Evolutionary conservation across 768 basidiomycete genomes (phyloP).

Genomic region (Pholiota conissans): DNA sequence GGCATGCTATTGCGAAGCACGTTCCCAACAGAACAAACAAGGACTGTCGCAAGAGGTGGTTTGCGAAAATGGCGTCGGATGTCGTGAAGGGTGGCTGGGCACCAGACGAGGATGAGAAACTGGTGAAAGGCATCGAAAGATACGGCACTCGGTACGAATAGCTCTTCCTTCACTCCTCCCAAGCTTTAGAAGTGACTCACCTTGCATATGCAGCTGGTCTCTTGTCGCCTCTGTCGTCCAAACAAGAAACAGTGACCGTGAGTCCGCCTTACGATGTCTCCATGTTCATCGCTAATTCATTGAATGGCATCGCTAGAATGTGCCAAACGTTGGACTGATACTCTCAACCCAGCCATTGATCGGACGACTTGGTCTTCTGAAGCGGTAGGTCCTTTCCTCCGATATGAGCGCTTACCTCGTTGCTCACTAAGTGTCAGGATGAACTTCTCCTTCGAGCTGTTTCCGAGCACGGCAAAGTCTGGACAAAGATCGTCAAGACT

Average conservation of each 20-base stretch:
- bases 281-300: conserved; percentile 14
- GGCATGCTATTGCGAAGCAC: conserved; percentile 64
- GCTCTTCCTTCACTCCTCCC: not conserved
- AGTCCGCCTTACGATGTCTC: conserved; percentile 21
- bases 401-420: not conserved
- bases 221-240: conserved; percentile 57
- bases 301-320: conserved; percentile 40
- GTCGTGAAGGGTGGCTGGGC: conserved; percentile 65
- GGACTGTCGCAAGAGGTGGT: conserved; percentile 65
- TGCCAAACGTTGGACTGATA: conserved; percentile 64
- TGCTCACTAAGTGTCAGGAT: conserved; percentile 35
- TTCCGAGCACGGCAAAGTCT: conserved; percentile 55
- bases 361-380: conserved; percentile 59
- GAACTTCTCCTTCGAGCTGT: conserved; percentile 55
- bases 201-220: conserved; percentile 42
- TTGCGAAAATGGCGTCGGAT: conserved; percentile 63
- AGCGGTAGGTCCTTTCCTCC: conserved; percentile 35
- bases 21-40: conserved; percentile 64
- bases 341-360: conserved; percentile 60
- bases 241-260: conserved; percentile 60
- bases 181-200: conserved; percentile 4
- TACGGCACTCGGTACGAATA: conserved; percentile 53
- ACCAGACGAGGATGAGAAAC: conserved; percentile 57
- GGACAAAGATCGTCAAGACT: conserved; percentile 63
- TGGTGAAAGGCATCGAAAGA: conserved; percentile 54